phyloP scores from a whole-genome alignment of 169 alveolate species.

The Perkinsus olseni region DNA sequence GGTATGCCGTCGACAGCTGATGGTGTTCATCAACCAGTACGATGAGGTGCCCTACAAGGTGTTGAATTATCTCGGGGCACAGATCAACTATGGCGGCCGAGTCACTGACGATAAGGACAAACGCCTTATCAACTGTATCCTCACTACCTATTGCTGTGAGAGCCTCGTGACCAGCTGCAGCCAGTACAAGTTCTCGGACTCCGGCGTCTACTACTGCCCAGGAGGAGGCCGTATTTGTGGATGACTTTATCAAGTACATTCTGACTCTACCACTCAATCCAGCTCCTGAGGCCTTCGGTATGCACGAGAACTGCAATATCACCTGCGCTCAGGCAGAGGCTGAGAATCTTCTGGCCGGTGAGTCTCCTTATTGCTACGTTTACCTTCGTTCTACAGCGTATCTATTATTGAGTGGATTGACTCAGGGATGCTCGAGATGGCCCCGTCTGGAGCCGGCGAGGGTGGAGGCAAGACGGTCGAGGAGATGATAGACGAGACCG shows the following conservation, averaged over 20 bases:
- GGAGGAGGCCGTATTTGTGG: constrained; percentile 58
- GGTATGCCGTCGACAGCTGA: constrained; percentile 70
- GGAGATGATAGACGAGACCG: not conserved
- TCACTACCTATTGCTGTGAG: constrained; percentile 46
- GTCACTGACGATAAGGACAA: constrained; percentile 86
- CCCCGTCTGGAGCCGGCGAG: not conserved
- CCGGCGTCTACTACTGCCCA: constrained; percentile 77
- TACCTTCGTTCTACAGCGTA: too few species aligned
- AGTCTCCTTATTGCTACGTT: too few species aligned
- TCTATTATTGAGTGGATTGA: too few species aligned
- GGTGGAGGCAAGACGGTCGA: not conserved
- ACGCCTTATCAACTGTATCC: constrained; percentile 60
- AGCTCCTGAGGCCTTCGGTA: constrained; percentile 88
- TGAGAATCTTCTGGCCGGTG: not conserved
- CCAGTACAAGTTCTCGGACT: constrained; percentile 49
- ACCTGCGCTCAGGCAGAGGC: constrained; percentile 43
- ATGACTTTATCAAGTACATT: constrained; percentile 71
- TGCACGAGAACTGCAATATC: constrained; percentile 85
- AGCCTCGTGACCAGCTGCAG: constrained; percentile 15
- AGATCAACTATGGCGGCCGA: constrained; percentile 86
- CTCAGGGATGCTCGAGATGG: not conserved
- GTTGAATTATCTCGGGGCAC: constrained; percentile 74
- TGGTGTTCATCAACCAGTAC: constrained; percentile 69
- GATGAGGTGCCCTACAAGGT: constrained; percentile 72
- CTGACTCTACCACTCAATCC: constrained; percentile 75